A percentile compares a stretch with the other conserved stretches of the same genome.
Evolutionary conservation across 2,329 filamentous ascomycete species (phyloP).

Genomic region (Colletotrichum eleusines): DNA sequence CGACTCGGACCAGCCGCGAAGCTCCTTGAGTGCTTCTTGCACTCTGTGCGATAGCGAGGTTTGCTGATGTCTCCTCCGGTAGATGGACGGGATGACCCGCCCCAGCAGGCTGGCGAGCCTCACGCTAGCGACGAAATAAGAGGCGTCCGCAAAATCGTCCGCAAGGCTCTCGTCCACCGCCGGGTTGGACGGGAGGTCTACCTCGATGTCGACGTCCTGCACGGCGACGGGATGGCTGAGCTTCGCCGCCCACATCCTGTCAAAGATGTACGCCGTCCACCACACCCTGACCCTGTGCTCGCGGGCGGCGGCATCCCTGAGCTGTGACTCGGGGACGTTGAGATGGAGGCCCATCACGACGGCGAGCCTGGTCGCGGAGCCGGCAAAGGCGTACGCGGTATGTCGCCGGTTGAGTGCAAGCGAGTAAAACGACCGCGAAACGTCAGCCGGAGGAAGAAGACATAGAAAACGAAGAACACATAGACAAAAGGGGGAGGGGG

Average conservation of each 20-base stretch:
- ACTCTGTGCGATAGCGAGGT: conserved; percentile 50
- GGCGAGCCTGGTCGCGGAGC: conserved; percentile 57
- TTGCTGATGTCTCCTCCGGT: conserved; percentile 47
- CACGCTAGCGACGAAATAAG: conserved; percentile 52
- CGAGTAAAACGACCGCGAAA: conserved; percentile 58
- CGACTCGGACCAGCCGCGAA: conserved; percentile 49
- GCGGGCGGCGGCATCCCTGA: conserved; percentile 52
- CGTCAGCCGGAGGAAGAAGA: not conserved
- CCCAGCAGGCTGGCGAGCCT: conserved; percentile 52
- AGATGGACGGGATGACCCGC: conserved; percentile 49
- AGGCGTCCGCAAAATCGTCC: conserved; percentile 51
- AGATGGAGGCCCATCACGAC: conserved; percentile 60
- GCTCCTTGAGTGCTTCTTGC: conserved; percentile 48
- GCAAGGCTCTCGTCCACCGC: conserved; percentile 45
- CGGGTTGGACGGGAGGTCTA: conserved; percentile 55
- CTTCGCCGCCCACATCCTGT: conserved; percentile 62
- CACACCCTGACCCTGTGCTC: conserved; percentile 57
- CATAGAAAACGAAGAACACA: too few species aligned
- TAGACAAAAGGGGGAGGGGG: not conserved
- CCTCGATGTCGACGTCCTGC: conserved; percentile 61
- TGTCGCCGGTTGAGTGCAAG: conserved; percentile 59
- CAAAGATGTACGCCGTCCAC: conserved; percentile 59
- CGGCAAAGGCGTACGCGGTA: conserved; percentile 57
- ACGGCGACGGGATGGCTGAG: conserved; percentile 62
- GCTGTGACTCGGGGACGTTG: conserved; percentile 54